These are phyloP conservation scores for Hibiscus tridactylites DNA, from an alignment of 345 rosid genomes.

Conservation along the genomic window DNA sequence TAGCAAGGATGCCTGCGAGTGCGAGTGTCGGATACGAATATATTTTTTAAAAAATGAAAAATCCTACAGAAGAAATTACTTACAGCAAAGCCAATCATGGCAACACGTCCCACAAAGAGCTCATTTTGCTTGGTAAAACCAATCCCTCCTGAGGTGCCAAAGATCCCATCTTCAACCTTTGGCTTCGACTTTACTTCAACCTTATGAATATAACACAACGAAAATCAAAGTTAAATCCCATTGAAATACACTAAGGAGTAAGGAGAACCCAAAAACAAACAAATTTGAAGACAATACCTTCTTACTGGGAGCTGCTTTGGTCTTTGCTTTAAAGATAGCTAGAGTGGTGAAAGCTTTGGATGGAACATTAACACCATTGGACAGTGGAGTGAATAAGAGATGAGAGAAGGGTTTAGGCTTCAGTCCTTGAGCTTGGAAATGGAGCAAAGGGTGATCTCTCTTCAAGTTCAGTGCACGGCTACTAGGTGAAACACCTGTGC, in stretches of 20 bases:
- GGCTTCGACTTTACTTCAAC: conserved; percentile 29
- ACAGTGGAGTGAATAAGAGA: conserved; percentile 29
- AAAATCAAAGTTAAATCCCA: not conserved
- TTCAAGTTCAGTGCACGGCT: conserved; percentile 29
- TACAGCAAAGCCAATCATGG: conserved; percentile 97
- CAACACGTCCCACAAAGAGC: conserved; percentile 98
- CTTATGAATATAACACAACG: conserved; percentile 8
- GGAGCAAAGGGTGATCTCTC: conserved; percentile 42
- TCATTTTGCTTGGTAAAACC: conserved; percentile 95
- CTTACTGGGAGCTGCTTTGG: conserved; percentile 64
- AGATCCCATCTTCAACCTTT: conserved; percentile 83
- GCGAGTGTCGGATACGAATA: not conserved
- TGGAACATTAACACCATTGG: conserved; percentile 19
- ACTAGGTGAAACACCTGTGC: conserved; percentile 50
- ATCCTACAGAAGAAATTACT: conserved; percentile 15
- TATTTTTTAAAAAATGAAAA: not conserved
- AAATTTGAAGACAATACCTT: conserved; percentile 30
- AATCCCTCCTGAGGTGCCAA: conserved; percentile 93
- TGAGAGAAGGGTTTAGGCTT: conserved; percentile 34
- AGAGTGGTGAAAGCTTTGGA: conserved; percentile 27
- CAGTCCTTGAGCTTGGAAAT: conserved; percentile 40
- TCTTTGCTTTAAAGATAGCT: conserved; percentile 76
- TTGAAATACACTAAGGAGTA: not conserved
- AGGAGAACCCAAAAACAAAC: not conserved
- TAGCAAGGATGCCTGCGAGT: conserved; percentile 65